phyloP scores from a whole-genome alignment of 139 green algal genomes.

The Micromonas pusilla region DNA sequence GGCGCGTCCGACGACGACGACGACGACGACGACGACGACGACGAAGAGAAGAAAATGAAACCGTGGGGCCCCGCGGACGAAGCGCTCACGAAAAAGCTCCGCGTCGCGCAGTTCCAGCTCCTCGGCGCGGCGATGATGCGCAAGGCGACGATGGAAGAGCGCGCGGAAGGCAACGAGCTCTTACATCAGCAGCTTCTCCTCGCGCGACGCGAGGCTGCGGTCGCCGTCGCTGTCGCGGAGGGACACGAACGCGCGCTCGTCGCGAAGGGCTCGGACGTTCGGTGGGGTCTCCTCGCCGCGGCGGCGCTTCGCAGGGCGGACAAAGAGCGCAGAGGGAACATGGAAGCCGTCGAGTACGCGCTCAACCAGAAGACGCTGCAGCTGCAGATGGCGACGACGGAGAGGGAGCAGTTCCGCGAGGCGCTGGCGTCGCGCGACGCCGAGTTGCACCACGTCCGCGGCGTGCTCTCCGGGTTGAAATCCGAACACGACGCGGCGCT shows the following conservation, averaged over 20 bases:
- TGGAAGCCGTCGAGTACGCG: not conserved
- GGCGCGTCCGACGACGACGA: not conserved
- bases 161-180: not conserved
- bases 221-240: not conserved
- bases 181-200: not conserved
- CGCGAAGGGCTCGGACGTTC: not conserved
- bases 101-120: not conserved
- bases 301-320: not conserved
- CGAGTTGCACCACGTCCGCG: not conserved
- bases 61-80: too few species aligned
- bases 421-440: not conserved
- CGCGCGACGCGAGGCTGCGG: not conserved
- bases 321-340: not conserved
- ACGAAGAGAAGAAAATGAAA: too few species aligned
- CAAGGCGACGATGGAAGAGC: not conserved
- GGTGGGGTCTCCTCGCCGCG: not conserved
- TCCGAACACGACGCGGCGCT: not conserved
- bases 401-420: not conserved
- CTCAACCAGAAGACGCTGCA: slow-evolving; percentile 13
- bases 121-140: not conserved
- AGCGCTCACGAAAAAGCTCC: not conserved
- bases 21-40: too few species aligned
- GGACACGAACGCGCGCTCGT: not conserved
- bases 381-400: slow-evolving; percentile 4
- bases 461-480: not conserved